Evolutionary conservation across 2,329 filamentous ascomycete genomes (phyloP).

Genomic region (Fusarium decemcellulare): DNA sequence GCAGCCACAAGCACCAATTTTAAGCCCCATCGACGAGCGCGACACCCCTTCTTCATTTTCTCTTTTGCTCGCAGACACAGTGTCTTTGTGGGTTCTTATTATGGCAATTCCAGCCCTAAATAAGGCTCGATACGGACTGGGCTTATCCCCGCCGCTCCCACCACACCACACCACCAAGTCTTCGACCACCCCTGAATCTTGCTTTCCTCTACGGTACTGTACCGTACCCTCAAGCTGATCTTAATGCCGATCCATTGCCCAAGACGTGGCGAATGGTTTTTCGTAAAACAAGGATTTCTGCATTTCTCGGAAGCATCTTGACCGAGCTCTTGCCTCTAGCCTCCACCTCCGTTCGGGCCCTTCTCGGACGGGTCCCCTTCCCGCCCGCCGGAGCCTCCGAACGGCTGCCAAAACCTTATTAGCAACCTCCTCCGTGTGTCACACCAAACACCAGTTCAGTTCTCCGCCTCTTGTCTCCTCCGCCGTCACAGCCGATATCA

Average conservation of each 20-base stretch:
- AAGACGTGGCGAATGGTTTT: conserved; percentile 3
- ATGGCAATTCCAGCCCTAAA: conserved; percentile 32
- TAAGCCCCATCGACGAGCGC: conserved; percentile 6
- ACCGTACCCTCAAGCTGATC: neutral
- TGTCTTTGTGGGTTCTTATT: conserved; percentile 18
- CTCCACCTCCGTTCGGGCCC: conserved; percentile 28
- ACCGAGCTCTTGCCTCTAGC: neutral
- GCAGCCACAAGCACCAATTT: conserved; percentile 9
- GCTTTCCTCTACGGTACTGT: neutral
- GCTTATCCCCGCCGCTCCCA: conserved; percentile 11
- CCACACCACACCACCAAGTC: conserved; percentile 18
- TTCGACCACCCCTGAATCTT: conserved; percentile 5
- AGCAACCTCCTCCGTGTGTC: conserved; percentile 31
- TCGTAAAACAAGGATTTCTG: neutral
- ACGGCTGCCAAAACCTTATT: conserved; percentile 42
- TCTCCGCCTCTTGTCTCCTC: conserved; percentile 6
- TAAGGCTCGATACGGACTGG: conserved; percentile 26
- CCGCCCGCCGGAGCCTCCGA: conserved; percentile 38
- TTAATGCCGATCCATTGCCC: neutral
- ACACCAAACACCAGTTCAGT: conserved; percentile 12
- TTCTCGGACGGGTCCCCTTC: conserved; percentile 39
- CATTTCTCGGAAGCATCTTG: neutral
- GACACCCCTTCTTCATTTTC: conserved; percentile 1
- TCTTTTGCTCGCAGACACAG: conserved; percentile 6
- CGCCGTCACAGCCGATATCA: conserved; percentile 4